Percentiles rank a stretch among this genome's conserved stretches.
Conservation (phyloP, 148 eudicot species). For the Vaccinium corymbosum region DNA sequence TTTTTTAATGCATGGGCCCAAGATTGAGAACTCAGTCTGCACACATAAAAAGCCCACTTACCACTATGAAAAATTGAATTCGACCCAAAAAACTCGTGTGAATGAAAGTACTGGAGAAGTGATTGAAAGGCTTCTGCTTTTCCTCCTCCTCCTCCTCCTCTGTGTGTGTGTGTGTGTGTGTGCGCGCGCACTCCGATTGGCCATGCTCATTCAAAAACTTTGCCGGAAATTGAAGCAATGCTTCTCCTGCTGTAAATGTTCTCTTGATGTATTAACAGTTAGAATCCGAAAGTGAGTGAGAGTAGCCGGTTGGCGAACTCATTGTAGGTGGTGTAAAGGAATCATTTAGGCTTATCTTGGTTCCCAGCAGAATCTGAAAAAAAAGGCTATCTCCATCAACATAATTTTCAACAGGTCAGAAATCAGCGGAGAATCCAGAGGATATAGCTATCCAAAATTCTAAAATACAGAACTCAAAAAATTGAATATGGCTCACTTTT, state of each 20-base stretch:
- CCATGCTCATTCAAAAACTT: not conserved
- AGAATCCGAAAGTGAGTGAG: not conserved
- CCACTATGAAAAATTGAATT: not conserved
- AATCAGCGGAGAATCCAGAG: not conserved
- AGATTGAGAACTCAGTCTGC: slow-evolving; percentile 8
- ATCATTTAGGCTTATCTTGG: not conserved
- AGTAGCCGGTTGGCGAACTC: slow-evolving; percentile 4
- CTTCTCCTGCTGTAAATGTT: not conserved
- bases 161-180: too few species aligned
- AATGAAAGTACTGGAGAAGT: slow-evolving; percentile 8
- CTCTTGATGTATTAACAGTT: not conserved
- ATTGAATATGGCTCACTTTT: too few species aligned
- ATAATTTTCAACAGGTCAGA: not conserved
- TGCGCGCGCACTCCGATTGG: not conserved
- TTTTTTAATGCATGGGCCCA: not conserved
- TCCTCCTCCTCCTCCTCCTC: not conserved
- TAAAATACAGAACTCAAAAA: not conserved
- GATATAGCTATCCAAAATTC: not conserved
- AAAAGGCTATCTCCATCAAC: not conserved
- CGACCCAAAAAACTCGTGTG: slow-evolving; percentile 6
- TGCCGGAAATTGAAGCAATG: slow-evolving; percentile 14
- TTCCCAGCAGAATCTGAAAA: not conserved
- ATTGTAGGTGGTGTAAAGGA: slow-evolving; percentile 1
- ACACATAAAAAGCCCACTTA: not conserved
- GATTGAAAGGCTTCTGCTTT: slow-evolving; percentile 17